Base-by-base conservation (phyloP, 2,329 filamentous ascomycete genomes). In the Fusarium sp. region DNA sequence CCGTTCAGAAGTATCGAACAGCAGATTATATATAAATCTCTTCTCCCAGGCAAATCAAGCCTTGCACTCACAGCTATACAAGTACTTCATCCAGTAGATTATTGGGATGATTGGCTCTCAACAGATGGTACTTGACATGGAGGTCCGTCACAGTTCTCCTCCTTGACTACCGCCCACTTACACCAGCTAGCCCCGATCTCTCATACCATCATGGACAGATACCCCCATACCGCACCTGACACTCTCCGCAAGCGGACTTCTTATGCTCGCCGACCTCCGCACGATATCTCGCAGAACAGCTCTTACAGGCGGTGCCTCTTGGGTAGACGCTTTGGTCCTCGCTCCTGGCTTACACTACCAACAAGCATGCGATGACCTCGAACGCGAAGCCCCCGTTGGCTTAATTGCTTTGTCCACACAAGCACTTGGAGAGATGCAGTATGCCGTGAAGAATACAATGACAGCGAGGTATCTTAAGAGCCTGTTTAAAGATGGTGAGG, bases 281-380 rank as follows among this genome's bases (percentile, higher is more conserved):
- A 87, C 85, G 3, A 80, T 89, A 28, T 84, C 86, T 8, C 79
- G 84, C 46, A 83, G 87, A 8, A 89, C 88, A 4, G 83, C 82
- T 16, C 80, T 89, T 44, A 83, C 82, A 3, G 88, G 88, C 28
- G 86, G 85, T 4, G 84, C 86, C 2, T 84, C 83, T 3, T 86
- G 85, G 80, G 77, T 88, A 1, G 88, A 90, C 73, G 79, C 79
- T 9, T 79, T 90, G 12, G 79, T 89, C 13, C 80, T 90, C 4
- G 86, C 85, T 3, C 88, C 88, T 0, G 88, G 88, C 0, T 73
- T 90, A 51, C 88, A 90, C 75, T 85, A 85, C 67, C 86, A 90
- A 69, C 86, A 89, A 69, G 81, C 83, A 6, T 86, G 86, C 11
- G 81, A 86, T 13, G 80, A 82, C 1, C 77, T 89, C 16, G 80